Percentiles rank a stretch among this genome's conserved stretches.
Conservation (phyloP, 371 early-diverging fungal species). For the Apophysomyces trapeziformis region DNA sequence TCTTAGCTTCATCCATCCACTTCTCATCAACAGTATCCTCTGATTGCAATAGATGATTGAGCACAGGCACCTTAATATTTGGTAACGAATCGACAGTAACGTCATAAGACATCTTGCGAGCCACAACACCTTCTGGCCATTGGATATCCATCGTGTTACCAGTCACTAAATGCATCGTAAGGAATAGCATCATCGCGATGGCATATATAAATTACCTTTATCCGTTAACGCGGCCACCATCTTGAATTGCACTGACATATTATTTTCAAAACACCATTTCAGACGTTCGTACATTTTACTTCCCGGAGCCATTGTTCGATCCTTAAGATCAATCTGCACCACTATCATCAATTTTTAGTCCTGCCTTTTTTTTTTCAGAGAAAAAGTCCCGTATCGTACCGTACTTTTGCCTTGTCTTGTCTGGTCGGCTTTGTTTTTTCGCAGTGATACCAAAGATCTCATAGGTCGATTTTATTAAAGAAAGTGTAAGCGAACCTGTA, state of each 20-base stretch:
- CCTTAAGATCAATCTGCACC: constrained; percentile 46
- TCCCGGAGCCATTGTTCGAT: constrained; percentile 45
- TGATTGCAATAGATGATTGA: constrained; percentile 28
- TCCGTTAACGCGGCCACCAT: constrained; percentile 50
- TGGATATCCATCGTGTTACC: constrained; percentile 36
- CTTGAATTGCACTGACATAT: constrained; percentile 41
- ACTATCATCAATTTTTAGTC: constrained; percentile 31
- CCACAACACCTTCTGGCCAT: constrained; percentile 26
- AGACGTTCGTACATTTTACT: constrained; percentile 56
- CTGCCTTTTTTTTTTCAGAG: not conserved
- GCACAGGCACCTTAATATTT: constrained; percentile 36
- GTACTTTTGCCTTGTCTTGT: constrained; percentile 52
- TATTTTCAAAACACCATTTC: constrained; percentile 63
- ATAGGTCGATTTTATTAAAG: constrained; percentile 59
- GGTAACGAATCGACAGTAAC: constrained; percentile 28
- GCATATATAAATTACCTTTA: constrained; percentile 19
- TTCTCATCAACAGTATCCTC: constrained; percentile 18
- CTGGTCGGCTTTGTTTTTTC: constrained; percentile 32
- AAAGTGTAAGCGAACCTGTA: constrained; percentile 49
- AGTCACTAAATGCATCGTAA: constrained; percentile 21
- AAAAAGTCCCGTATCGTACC: constrained; percentile 31
- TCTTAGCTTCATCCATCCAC: constrained; percentile 45
- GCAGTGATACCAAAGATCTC: constrained; percentile 62
- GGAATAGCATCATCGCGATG: not conserved
- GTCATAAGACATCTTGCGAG: constrained; percentile 23